Conservation (phyloP, 2,329 filamentous ascomycete species). For the Penicillium griseofulvum region DNA sequence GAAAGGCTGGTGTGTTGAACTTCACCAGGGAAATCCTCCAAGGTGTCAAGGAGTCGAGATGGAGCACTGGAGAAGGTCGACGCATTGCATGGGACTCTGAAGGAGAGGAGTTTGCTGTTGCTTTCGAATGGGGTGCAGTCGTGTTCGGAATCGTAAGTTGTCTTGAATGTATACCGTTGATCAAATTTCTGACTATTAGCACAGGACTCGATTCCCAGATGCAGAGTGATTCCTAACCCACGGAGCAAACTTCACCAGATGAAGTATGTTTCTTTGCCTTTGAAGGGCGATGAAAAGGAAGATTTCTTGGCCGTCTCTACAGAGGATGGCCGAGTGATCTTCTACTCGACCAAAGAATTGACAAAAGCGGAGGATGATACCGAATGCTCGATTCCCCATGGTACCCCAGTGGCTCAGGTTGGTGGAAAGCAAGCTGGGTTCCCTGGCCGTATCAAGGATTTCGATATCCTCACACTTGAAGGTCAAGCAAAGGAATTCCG, state of each 20-base stretch:
- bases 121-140: conserved; percentile 79
- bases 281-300: conserved; percentile 41
- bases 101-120: conserved; percentile 81
- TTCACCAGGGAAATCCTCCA: conserved; percentile 72
- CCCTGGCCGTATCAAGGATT: conserved; percentile 79
- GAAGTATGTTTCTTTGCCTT: conserved; percentile 59
- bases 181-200: conserved; percentile 15
- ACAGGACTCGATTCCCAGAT: conserved; percentile 73
- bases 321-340: conserved; percentile 82
- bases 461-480: conserved; percentile 60
- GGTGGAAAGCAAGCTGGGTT: conserved; percentile 71
- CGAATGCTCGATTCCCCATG: conserved; percentile 59
- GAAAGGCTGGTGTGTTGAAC: conserved; percentile 88
- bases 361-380: conserved; percentile 44
- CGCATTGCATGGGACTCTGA: conserved; percentile 75
- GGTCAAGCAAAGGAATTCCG: conserved; percentile 30
- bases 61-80: conserved; percentile 76
- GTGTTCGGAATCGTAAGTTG: conserved; percentile 71
- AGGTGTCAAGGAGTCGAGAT: conserved; percentile 72
- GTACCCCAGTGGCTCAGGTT: conserved; percentile 65
- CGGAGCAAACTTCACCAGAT: conserved; percentile 82
- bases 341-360: conserved; percentile 67
- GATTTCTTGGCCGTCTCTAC: conserved; percentile 75
- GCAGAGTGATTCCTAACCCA: conserved; percentile 65
- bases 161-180: not conserved